Evolutionary conservation across 2,329 filamentous ascomycete genomes (phyloP).

Genomic region (Calonectria pteridis): DNA sequence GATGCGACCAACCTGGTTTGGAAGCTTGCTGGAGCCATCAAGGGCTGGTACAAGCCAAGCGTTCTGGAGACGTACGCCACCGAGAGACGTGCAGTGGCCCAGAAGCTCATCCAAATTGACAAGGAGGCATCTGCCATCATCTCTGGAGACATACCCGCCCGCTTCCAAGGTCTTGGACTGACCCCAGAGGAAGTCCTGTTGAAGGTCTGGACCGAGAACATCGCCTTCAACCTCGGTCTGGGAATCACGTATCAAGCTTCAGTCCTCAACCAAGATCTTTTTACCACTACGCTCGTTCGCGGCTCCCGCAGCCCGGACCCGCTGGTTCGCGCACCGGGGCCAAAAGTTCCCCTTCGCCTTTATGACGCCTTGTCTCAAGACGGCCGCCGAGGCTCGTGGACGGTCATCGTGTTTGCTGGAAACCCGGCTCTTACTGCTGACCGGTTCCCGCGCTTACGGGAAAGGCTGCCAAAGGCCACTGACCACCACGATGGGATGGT

Average conservation of each 20-base stretch:
- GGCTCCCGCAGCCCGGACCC: background rate
- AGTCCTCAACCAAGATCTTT: background rate
- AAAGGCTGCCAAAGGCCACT: background rate
- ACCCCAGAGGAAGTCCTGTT: background rate
- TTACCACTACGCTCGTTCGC: background rate
- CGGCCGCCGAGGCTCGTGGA: background rate
- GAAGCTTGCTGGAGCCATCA: constrained; percentile 55
- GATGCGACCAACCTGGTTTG: constrained; percentile 64
- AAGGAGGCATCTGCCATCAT: constrained; percentile 54
- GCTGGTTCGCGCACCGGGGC: background rate
- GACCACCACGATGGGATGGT: background rate
- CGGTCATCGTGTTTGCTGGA: background rate
- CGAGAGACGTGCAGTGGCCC: constrained; percentile 52
- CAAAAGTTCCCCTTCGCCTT: background rate
- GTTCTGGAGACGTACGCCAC: constrained; percentile 54
- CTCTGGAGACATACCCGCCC: constrained; percentile 54
- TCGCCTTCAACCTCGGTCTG: constrained; percentile 71
- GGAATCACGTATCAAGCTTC: constrained; percentile 64
- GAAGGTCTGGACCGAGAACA: background rate
- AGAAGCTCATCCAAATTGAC: constrained; percentile 55
- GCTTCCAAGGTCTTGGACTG: constrained; percentile 47
- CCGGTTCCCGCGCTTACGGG: background rate
- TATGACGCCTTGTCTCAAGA: background rate
- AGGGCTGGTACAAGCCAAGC: constrained; percentile 42
- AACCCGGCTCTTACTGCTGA: background rate